These are phyloP conservation scores for Puccinia novopanici DNA, from an alignment of 1,284 basidiomycete species.

Conservation along the genomic window DNA sequence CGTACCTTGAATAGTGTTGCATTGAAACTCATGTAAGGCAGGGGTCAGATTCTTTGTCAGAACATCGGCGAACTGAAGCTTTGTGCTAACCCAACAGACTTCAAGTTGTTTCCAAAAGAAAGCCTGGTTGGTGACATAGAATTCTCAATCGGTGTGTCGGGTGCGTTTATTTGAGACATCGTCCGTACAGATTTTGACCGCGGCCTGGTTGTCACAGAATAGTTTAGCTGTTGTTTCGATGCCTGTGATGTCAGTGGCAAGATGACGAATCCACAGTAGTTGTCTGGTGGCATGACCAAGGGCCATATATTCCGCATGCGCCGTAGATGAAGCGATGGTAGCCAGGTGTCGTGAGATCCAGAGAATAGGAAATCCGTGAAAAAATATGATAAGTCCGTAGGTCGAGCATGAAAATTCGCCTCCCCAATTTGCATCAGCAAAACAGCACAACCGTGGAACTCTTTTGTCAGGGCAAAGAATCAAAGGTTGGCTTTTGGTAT, in stretches of 20 bases:
- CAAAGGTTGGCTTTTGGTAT: background rate
- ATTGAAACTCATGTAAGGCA: too few relatives aligned
- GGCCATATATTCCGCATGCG: slow-evolving; percentile 11
- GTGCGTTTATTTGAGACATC: background rate
- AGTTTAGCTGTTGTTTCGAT: background rate
- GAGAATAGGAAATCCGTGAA: background rate
- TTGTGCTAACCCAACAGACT: too few relatives aligned
- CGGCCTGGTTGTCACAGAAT: background rate
- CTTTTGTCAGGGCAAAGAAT: too few relatives aligned
- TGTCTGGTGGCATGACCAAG: background rate
- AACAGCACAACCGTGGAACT: background rate
- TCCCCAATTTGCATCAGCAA: slow-evolving; percentile 7
- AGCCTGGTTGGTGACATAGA: background rate
- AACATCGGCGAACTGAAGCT: too few relatives aligned
- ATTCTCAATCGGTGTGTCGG: background rate
- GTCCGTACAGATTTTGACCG: background rate
- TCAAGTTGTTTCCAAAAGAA: too few relatives aligned
- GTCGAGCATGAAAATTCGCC: too few relatives aligned
- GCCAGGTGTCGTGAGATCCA: background rate
- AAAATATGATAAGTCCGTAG: background rate
- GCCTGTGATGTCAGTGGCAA: background rate
- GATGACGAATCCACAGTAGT: background rate
- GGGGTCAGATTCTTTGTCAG: too few relatives aligned
- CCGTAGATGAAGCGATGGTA: background rate
- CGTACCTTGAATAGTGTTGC: too few relatives aligned